Base-by-base conservation (phyloP, 768 basidiomycete species). In the Cubamyces sp. region DNA sequence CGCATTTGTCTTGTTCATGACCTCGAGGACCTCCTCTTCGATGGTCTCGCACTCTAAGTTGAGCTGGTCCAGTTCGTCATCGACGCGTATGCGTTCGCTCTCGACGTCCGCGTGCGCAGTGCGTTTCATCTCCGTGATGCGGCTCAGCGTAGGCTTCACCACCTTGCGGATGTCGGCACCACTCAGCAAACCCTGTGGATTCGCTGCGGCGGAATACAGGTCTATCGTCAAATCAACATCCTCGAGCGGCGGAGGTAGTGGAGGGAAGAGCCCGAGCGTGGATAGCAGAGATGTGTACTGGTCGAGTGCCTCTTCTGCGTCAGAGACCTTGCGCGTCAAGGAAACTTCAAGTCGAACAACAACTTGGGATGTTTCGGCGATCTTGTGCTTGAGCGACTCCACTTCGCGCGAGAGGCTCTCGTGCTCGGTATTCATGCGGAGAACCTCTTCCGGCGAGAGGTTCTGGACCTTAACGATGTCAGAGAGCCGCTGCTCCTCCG, bases 401-500 rank as follows among this genome's bases (percentile, higher is more conserved):
- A 94, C 75, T 66, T 83, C 90, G 53, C 86, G 83, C 4, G 84
- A 78, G 39, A 96, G 80, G 26, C 81, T 85, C 67, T 95, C 92
- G 60, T 94, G 90, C 66, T 98, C 95, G 5, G 86, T 86, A 68
- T 90, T 95, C 92, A 99, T 96, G 40, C 87, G 87, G 56, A 84
- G 76, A 43, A 97, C 94, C 74, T 99, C 96, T 73, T 96, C 93
- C 0, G 91, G 90, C 1, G 91, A 85, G 46, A 99, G 82, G 70
- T 97, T 96, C 74, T 99, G 97, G 34, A 79, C 84, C 69, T 87
- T 88, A 28, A 98, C 92, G 2, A 88, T 82, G 0, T 82, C 80
- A 9, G 78, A 76, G 25, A 95, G 79, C 57, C 81, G 82, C 25
- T 79, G 79, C 65, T 90, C 84, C 68, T 95, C 91, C 26, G 74